Evolutionary conservation across 192 early-diverging fungal species (phyloP).

Genomic region (Mortierella alpina): DNA sequence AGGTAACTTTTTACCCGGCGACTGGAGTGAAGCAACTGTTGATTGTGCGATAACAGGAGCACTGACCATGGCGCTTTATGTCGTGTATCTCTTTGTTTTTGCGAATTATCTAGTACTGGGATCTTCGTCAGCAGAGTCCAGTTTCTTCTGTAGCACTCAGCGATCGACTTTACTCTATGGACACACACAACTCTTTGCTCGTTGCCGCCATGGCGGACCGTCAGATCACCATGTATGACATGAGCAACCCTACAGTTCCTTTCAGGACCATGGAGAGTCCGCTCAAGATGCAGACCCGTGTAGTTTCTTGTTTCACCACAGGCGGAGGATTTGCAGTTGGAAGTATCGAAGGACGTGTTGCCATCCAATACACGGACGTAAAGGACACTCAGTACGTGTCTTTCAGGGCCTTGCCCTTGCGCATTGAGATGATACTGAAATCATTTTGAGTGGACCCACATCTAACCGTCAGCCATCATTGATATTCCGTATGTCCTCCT

Average conservation of each 20-base stretch:
- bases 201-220: constrained; percentile 94
- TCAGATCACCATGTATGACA: constrained; percentile 83
- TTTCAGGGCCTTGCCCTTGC: constrained; percentile 5
- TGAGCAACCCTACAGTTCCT: constrained; percentile 78
- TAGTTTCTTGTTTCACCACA: constrained; percentile 83
- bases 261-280: constrained; percentile 78
- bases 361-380: constrained; percentile 91
- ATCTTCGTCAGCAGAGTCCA: constrained; percentile 82
- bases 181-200: constrained; percentile 77
- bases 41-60: neutral
- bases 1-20: constrained; percentile 34
- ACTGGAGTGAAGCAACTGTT: neutral
- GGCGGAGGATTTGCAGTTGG: constrained; percentile 90
- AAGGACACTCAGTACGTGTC: constrained; percentile 68
- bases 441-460: too few relatives aligned
- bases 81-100: neutral
- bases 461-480: neutral
- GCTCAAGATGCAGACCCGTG: constrained; percentile 88
- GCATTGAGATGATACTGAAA: too few relatives aligned
- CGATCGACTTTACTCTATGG: constrained; percentile 94
- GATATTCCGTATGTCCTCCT: too few relatives aligned
- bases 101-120: constrained; percentile 86
- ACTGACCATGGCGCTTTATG: neutral
- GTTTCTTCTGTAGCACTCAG: constrained; percentile 78
- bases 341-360: constrained; percentile 94